A percentile compares a stretch with the other conserved stretches of the same genome.
Conservation (phyloP, 305 asterid species). For the Caryopteris hybrid region DNA sequence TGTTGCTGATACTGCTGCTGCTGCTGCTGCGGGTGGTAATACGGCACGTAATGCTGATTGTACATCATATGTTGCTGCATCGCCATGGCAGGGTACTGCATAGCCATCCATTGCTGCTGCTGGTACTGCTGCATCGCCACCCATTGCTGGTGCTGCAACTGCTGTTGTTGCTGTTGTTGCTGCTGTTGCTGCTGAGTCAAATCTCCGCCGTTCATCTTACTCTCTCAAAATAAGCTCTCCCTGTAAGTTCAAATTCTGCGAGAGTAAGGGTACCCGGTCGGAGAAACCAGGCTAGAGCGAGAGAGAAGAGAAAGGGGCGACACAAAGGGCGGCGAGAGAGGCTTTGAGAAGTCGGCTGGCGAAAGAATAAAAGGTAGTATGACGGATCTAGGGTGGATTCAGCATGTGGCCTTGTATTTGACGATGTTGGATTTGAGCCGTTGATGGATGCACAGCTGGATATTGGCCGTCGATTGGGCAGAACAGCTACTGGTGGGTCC, state of each 20-base stretch:
- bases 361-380: slow-evolving; percentile 24
- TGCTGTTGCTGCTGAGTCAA: slow-evolving; percentile 57
- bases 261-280: slow-evolving; percentile 36
- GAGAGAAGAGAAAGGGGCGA: slow-evolving; percentile 16
- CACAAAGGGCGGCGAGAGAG: neutral
- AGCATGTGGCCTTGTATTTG: slow-evolving; percentile 39
- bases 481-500: slow-evolving; percentile 30
- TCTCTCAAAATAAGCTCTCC: slow-evolving; percentile 22
- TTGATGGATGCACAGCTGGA: neutral
- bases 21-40: slow-evolving; percentile 58
- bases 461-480: slow-evolving; percentile 32
- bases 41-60: slow-evolving; percentile 73
- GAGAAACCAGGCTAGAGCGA: slow-evolving; percentile 33
- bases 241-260: slow-evolving; percentile 2
- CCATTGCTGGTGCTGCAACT: slow-evolving; percentile 68
- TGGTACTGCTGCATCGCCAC: slow-evolving; percentile 76
- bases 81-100: slow-evolving; percentile 78
- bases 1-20: slow-evolving; percentile 45
- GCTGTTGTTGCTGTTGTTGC: slow-evolving; percentile 52
- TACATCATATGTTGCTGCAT: slow-evolving; percentile 86
- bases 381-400: slow-evolving; percentile 62
- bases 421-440: slow-evolving; percentile 27
- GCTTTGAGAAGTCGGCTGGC: slow-evolving; percentile 32
- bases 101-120: slow-evolving; percentile 60
- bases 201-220: slow-evolving; percentile 71